These are phyloP conservation scores for Urostyla sp. DNA, from an alignment of 73 alveolate genomes.

Conservation along the genomic window DNA sequence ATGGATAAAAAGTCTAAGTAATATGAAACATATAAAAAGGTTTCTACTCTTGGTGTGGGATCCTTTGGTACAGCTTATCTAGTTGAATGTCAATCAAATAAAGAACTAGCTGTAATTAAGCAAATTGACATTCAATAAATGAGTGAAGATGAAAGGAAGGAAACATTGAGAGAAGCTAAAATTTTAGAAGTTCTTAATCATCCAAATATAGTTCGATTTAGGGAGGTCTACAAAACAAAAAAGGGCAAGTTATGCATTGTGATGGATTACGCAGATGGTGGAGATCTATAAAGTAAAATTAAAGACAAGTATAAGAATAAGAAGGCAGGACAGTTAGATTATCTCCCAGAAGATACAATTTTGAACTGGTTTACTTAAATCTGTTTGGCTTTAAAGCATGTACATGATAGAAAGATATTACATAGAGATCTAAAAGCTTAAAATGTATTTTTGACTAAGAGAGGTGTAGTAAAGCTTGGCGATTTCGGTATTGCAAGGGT, in stretches of 20 bases:
- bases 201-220: conserved; percentile 86
- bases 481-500: conserved; percentile 90
- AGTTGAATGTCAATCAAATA: conserved; percentile 74
- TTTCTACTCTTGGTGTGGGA: conserved; percentile 91
- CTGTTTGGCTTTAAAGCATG: conserved; percentile 84
- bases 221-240: conserved; percentile 90
- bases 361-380: conserved; percentile 87
- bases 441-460: conserved; percentile 81
- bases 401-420: conserved; percentile 84
- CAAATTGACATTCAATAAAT: conserved; percentile 89
- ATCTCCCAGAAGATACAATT: conserved; percentile 72
- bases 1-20: not conserved
- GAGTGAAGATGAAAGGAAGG: conserved; percentile 88
- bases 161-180: conserved; percentile 93
- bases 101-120: conserved; percentile 87
- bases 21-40: conserved; percentile 79
- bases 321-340: conserved; percentile 25
- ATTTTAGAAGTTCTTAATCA: conserved; percentile 87
- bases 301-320: conserved; percentile 65
- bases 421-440: conserved; percentile 84
- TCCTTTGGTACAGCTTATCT: conserved; percentile 95
- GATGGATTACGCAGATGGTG: conserved; percentile 98
- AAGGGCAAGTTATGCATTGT: conserved; percentile 89
- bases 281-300: conserved; percentile 86
- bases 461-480: conserved; percentile 79